Base-by-base conservation (phyloP, 1,139 yeast species). In the Yamadazyma spencermartinsiae region DNA sequence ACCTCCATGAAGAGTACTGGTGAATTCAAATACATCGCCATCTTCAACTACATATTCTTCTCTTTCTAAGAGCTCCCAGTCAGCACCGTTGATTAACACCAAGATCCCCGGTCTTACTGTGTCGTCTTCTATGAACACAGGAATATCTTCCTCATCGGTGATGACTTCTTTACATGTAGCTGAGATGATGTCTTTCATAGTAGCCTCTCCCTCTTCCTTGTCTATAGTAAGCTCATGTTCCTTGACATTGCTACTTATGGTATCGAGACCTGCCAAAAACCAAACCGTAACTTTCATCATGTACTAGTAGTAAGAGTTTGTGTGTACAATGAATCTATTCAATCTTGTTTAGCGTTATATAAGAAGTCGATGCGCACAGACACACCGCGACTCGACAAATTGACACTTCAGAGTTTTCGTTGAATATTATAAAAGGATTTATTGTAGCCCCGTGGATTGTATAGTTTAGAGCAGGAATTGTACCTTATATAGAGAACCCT, bases 1-100 rank as follows among this genome's bases (percentile, higher is more conserved):
- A 36, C 98, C 98, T 11, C 98, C 98, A 54, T 92, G 98, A 44
- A 92, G 70, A 3, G 98, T 92, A 36, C 96, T 86, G 4, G 97
- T 92, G 55, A 92, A 90, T 3, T 95, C 79, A 31, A 92, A 74
- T 20, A 79, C 74, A 61, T 92, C 98, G 12, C 87, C 84, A 34
- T 76, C 66, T 55, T 86, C 86, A 15, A 92, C 61, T 13, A 74
- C 79, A 52, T 89, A 89, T 8, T 79, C 84, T 52, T 86, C 92
- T 62, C 82, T 89, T 10, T 90, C 98, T 57, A 89, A 95, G 21
- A 92, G 65, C 55, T 92, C 98, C 98, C 98, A 92, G 63, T 92
- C 98, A 0, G 96, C 82, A 55, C 92, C 98, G 55, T 92, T 92
- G 47, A 92, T 84, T 40, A 92, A 72, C 7, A 92, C 96, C 46